Conservation (phyloP, 1,284 basidiomycete genomes). For the Sanghuangporus sanghuang region DNA sequence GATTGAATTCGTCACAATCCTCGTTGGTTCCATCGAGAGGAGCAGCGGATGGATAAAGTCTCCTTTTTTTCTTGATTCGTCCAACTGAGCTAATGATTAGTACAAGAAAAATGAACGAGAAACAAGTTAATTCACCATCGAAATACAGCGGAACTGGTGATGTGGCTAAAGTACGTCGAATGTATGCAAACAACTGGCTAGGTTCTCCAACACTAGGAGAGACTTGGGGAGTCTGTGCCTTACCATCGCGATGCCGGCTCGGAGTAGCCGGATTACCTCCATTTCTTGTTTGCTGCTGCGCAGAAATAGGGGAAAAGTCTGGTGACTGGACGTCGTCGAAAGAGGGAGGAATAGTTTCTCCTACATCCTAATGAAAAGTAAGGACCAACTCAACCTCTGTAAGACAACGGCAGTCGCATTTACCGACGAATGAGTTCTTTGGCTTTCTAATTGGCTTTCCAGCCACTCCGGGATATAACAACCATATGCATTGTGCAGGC, state of each 20-base stretch:
- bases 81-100: not conserved
- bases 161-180: not conserved
- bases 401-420: not conserved
- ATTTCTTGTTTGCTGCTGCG: not conserved
- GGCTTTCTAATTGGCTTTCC: conserved; percentile 4
- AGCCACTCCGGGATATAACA: conserved; percentile 14
- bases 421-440: not conserved
- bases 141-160: not conserved
- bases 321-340: conserved; percentile 2
- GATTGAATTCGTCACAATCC: not conserved
- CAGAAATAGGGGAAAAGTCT: not conserved
- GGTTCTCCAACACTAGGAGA: conserved; percentile 7
- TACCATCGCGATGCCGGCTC: not conserved
- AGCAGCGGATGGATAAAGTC: not conserved
- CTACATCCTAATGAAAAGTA: not conserved
- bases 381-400: not conserved
- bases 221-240: not conserved
- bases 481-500: conserved; percentile 6
- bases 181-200: not conserved
- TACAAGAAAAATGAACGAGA: not conserved
- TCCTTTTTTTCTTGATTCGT: conserved; percentile 3
- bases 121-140: not conserved
- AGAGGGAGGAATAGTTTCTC: conserved; percentile 3
- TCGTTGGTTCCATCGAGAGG: not conserved
- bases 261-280: not conserved